A percentile compares a stretch with the other conserved stretches of the same genome.
These are phyloP conservation scores for Voacanga thouarsii DNA, from an alignment of 257 asterid species.

Conservation along the genomic window DNA sequence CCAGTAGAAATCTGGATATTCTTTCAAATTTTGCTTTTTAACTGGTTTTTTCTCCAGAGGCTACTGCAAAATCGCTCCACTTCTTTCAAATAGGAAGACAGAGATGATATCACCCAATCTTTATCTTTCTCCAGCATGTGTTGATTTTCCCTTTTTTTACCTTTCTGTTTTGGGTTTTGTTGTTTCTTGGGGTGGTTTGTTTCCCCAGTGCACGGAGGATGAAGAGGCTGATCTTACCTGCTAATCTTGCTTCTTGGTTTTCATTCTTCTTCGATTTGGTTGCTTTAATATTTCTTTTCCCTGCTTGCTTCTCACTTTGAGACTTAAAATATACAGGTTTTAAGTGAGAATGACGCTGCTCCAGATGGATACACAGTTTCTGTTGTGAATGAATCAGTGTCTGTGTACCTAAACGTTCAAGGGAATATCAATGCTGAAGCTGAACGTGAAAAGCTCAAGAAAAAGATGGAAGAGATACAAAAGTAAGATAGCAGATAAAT, in stretches of 20 bases:
- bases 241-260: neutral
- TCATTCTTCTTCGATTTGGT: neutral
- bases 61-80: no score
- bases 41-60: no score
- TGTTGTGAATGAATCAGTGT: slow-evolving; percentile 58
- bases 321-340: slow-evolving; percentile 41
- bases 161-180: no score
- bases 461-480: slow-evolving; percentile 70
- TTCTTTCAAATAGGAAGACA: no score
- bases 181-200: no score
- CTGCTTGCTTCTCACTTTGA: slow-evolving; percentile 7
- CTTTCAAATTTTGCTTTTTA: no score
- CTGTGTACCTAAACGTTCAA: slow-evolving; percentile 53
- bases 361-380: slow-evolving; percentile 70
- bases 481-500: slow-evolving; percentile 42
- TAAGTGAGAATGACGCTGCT: slow-evolving; percentile 50
- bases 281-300: neutral
- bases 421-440: slow-evolving; percentile 59
- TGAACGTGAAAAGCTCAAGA: slow-evolving; percentile 72
- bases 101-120: no score
- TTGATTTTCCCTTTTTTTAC: no score
- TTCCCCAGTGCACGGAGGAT: no score
- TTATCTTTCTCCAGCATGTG: no score
- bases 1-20: no score
- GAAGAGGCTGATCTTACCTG: neutral